Conservation (phyloP, 352 stramenopile species). For the Phytophthora quininea region DNA sequence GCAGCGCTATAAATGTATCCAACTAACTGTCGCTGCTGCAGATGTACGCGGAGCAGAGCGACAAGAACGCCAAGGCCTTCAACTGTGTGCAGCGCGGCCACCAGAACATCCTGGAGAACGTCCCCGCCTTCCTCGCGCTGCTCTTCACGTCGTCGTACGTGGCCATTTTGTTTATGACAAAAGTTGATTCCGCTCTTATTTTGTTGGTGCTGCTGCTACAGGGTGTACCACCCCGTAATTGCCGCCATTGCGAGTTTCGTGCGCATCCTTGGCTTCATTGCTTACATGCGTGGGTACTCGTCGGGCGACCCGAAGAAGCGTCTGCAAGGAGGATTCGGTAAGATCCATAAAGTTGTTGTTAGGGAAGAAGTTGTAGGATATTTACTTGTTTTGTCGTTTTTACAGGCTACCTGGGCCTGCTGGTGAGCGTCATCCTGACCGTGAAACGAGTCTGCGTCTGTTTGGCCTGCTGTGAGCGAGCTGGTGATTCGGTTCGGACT, state of each 20-base stretch:
- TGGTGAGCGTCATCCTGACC: conserved; percentile 25
- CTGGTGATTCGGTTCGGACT: background rate
- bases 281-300: conserved; percentile 71
- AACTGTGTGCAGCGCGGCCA: conserved; percentile 93
- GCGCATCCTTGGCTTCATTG: conserved; percentile 64
- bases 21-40: conserved; percentile 26
- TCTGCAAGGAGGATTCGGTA: conserved; percentile 64
- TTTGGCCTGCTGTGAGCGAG: conserved; percentile 29
- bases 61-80: conserved; percentile 90
- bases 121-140: conserved; percentile 66
- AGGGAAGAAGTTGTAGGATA: too few species aligned
- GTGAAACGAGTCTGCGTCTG: conserved; percentile 36
- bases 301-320: conserved; percentile 70
- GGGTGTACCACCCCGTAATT: conserved; percentile 62
- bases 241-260: conserved; percentile 62
- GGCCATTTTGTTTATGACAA: background rate
- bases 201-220: conserved; percentile 17
- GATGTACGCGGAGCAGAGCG: conserved; percentile 89
- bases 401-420: conserved; percentile 58
- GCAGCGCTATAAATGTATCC: background rate
- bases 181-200: too few species aligned
- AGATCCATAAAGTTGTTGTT: background rate
- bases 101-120: conserved; percentile 93
- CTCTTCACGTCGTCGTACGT: conserved; percentile 67
- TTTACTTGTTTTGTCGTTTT: background rate